These are phyloP conservation scores for Clitocybe nebularis DNA, from an alignment of 1,284 basidiomycete genomes.

Conservation along the genomic window DNA sequence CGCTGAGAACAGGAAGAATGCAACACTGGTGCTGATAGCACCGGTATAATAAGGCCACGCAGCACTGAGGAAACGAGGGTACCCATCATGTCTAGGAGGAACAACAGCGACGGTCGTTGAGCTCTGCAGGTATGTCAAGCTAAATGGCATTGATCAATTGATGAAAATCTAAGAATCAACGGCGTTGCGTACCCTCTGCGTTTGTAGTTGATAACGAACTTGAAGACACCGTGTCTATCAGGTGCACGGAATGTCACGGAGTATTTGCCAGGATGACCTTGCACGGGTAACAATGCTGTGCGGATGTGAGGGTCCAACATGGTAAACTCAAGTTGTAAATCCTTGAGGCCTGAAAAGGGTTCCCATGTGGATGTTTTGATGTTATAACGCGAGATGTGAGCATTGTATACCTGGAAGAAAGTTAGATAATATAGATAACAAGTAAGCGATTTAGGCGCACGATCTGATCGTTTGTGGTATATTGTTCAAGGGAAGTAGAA, in stretches of 20 bases:
- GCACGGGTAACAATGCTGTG: constrained; percentile 58
- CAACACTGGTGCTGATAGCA: constrained; percentile 81
- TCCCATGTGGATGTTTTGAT: constrained; percentile 56
- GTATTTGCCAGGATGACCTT: constrained; percentile 63
- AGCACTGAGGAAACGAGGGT: constrained; percentile 89
- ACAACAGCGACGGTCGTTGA: constrained; percentile 83
- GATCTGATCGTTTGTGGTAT: constrained; percentile 86
- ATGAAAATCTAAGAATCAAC: neutral
- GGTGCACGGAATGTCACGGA: constrained; percentile 80
- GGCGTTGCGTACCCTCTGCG: constrained; percentile 67
- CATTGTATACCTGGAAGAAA: constrained; percentile 60
- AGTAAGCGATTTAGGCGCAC: constrained; percentile 39
- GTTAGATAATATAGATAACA: constrained; percentile 9
- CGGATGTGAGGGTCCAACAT: constrained; percentile 97
- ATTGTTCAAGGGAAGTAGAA: constrained; percentile 57
- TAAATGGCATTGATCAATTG: constrained; percentile 24
- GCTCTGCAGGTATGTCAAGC: constrained; percentile 70
- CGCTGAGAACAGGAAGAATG: constrained; percentile 79
- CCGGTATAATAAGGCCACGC: constrained; percentile 95
- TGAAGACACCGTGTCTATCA: constrained; percentile 97
- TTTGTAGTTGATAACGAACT: constrained; percentile 88
- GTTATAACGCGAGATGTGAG: constrained; percentile 69
- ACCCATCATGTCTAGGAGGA: constrained; percentile 91
- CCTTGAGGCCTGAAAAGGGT: constrained; percentile 66
- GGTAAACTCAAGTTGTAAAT: constrained; percentile 92